Evolutionary conservation across 805 yeast species (phyloP), one percentile per base, ranked within the genome.

Genomic region (Scheffersomyces amazonensis): DNA sequence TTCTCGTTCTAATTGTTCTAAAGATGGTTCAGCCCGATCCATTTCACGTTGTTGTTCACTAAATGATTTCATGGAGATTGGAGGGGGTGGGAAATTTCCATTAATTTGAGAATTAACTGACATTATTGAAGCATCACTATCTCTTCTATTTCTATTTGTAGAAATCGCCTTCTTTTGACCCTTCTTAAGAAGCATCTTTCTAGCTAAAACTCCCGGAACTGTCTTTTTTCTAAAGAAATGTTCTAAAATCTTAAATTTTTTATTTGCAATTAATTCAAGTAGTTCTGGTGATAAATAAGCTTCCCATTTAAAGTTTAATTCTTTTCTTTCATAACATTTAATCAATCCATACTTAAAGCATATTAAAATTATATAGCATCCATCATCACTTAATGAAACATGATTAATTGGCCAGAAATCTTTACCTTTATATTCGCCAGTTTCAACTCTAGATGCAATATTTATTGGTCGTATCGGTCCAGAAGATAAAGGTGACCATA

Each of bases 401-500:
- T 76, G 75, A 10, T 78, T 73, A 0, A 84, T 69, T 1, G 89
- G 90, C 80, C 87, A 75, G 34, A 76, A 65, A 28, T 73, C 70
- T 64, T 53, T 16, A 75, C 37, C 27, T 31, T 35, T 13, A 21
- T 23, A 18, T 36, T 34, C n/a, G 35, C 16, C 7, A 9, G 22
- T 8, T 17, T 32, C 39, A 16, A 46, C 35, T 3, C 34, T 42
- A 70, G 85, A 54, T 0, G 63, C 39, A 7, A 64, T 50, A 27
- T 58, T 49, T 1, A 58, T 48, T 1, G 68, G 66, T 5, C 17
- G 21, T 5, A 7, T 7, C n/a, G 17, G 30, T 0, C 46, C 42
- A 3, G 31, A 32, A 15, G 43, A 58, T 38, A 80, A 53, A 3
- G 89, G 89, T 0, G 86, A 81, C 95, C 95, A 87, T 9, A 86